These are phyloP conservation scores for Noccaea bulbosa DNA, from an alignment of 345 rosid genomes.

Conservation along the genomic window DNA sequence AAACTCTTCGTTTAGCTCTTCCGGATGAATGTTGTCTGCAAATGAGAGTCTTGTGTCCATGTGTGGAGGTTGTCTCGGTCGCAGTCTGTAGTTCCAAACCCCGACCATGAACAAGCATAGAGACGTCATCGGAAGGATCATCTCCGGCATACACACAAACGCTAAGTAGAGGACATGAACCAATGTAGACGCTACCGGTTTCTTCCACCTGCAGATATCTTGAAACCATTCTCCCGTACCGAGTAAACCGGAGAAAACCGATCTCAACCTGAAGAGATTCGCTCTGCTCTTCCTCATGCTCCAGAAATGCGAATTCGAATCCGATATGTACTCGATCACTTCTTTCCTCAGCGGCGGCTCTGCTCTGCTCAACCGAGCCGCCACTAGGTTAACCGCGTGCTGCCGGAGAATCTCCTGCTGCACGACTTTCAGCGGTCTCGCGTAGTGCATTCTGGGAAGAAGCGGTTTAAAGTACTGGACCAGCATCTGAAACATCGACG, in stretches of 20 bases:
- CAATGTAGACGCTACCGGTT: slow-evolving; percentile 61
- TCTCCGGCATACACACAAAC: slow-evolving; percentile 76
- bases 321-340: slow-evolving; percentile 88
- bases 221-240: slow-evolving; percentile 77
- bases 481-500: slow-evolving; percentile 66
- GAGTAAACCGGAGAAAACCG: slow-evolving; percentile 65
- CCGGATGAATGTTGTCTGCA: slow-evolving; percentile 70
- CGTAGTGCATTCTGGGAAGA: slow-evolving; percentile 91
- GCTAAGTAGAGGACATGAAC: slow-evolving; percentile 65
- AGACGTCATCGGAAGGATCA: slow-evolving; percentile 78
- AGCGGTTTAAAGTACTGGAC: slow-evolving; percentile 65
- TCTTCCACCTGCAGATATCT: slow-evolving; percentile 87
- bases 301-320: slow-evolving; percentile 87
- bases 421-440: slow-evolving; percentile 64
- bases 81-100: slow-evolving; percentile 73
- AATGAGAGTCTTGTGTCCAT: slow-evolving; percentile 83
- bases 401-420: slow-evolving; percentile 82
- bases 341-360: slow-evolving; percentile 91
- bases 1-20: slow-evolving; percentile 90
- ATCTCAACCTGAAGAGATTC: slow-evolving; percentile 70
- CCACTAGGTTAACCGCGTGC: slow-evolving; percentile 79
- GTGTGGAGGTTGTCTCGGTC: slow-evolving; percentile 87
- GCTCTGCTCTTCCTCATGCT: slow-evolving; percentile 98
- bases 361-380: slow-evolving; percentile 74
- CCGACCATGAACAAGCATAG: slow-evolving; percentile 80